Evolutionary conservation across 2,329 filamentous ascomycete species (phyloP), one percentile per base, ranked within the genome.

Genomic region (Colletotrichum simmondsii): DNA sequence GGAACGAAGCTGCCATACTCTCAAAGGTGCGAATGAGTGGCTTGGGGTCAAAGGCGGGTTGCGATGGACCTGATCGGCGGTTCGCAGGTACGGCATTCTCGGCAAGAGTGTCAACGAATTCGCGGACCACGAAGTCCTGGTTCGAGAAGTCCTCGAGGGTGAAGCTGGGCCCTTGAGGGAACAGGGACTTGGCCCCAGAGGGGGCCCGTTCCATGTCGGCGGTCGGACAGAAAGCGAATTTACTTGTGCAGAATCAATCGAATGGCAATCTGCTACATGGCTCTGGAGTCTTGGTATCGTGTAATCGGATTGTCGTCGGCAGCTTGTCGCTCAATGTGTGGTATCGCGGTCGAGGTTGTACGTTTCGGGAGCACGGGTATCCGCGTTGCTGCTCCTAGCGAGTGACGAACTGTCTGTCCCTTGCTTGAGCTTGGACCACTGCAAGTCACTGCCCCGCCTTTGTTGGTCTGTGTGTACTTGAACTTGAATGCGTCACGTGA

Each of bases 1-100:
- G 6, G 53, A 42, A 16, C 22, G 14, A 35, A 3, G 10, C 26
- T 46, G 28, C 54, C 84, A 75, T 85, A 92, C 90, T 91, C 80
- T 99, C 97, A 81, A 99, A 99, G 1, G 95, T 95, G 72, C 97
- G 92, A 78, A 99, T 99, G 77, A 99, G 87, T 37, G 97, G 97
- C 84, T 99, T 99, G 0, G 97, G 95, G 79, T 99, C 97, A 84
- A 99, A 99, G 5, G 88, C 84, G 74, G 88, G 87, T 80, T 86
- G 87, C 74, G 85, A 87, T 75, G 90, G 88, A 8, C 90, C 92
- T 16, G 95, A 98, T 72, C 94, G 93, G 66, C 97, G 94, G 79
- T 92, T 94, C 26, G 89, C 87, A n/a, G 94, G 92, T 46, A 95
- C 90, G 26, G 95, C 94, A 77, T 88, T 93, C 75, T 98, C 95